phyloP scores from a whole-genome alignment of 768 basidiomycete species.

The Leccinum boreale region DNA sequence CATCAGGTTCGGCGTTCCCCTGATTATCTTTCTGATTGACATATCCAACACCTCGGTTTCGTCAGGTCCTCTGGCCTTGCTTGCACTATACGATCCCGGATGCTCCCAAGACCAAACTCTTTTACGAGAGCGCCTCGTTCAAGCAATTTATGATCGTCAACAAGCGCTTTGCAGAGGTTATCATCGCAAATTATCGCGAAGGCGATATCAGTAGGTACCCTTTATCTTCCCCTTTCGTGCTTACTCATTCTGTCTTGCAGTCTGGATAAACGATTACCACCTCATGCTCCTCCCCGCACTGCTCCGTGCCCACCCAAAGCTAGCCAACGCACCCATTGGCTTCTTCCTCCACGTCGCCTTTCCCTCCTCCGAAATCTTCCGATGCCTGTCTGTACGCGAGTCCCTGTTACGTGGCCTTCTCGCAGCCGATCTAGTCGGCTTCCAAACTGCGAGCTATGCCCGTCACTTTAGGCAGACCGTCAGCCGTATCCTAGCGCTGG shows the following conservation, averaged over 20 bases:
- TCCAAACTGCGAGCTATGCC: slow-evolving; percentile 84
- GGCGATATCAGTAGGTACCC: slow-evolving; percentile 70
- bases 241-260: slow-evolving; percentile 23
- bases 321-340: slow-evolving; percentile 48
- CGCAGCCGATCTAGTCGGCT: slow-evolving; percentile 90
- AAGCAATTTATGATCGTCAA: slow-evolving; percentile 89
- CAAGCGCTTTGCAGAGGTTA: slow-evolving; percentile 81
- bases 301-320: slow-evolving; percentile 58
- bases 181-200: slow-evolving; percentile 75
- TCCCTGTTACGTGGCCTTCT: slow-evolving; percentile 83
- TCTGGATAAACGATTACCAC: slow-evolving; percentile 96
- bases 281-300: slow-evolving; percentile 89
- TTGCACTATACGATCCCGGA: slow-evolving; percentile 86
- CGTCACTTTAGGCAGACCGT: slow-evolving; percentile 86
- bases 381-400: slow-evolving; percentile 78
- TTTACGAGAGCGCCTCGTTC: slow-evolving; percentile 78
- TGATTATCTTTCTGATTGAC: slow-evolving; percentile 5
- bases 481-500: slow-evolving; percentile 71
- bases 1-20: slow-evolving; percentile 55
- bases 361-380: slow-evolving; percentile 93
- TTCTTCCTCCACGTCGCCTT: slow-evolving; percentile 99
- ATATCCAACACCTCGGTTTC: slow-evolving; percentile 12
- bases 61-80: slow-evolving; percentile 77
- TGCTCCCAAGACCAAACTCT: slow-evolving; percentile 79
- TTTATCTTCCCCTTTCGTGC: background rate